phyloP scores from a whole-genome alignment of 129 eudicot species.

The Solidago caesia region DNA sequence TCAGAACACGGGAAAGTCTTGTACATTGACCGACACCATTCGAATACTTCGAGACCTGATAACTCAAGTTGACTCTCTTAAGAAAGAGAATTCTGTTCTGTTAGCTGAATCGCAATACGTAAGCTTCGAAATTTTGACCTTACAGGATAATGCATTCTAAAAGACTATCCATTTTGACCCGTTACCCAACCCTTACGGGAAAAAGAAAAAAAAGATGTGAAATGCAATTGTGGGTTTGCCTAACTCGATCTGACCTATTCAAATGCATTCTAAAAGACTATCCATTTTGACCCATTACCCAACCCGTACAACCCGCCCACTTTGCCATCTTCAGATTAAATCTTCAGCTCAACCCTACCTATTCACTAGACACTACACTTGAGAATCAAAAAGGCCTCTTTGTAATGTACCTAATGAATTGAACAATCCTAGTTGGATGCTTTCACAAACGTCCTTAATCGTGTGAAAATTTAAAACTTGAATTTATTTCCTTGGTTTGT shows the following conservation, averaged over 20 bases:
- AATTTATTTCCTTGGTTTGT: neutral
- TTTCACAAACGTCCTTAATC: neutral
- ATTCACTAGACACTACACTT: neutral
- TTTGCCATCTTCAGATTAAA: neutral
- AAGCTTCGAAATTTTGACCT: constrained; percentile 28
- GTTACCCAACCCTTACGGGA: too few relatives aligned
- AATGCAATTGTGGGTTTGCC: neutral
- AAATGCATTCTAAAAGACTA: too few relatives aligned
- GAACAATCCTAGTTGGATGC: neutral
- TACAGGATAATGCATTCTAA: too few relatives aligned
- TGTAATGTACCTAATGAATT: neutral
- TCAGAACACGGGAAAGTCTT: constrained; percentile 65
- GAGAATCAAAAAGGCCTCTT: neutral
- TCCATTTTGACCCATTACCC: neutral
- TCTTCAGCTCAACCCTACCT: neutral
- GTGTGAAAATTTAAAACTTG: too few relatives aligned
- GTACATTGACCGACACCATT: constrained; percentile 55
- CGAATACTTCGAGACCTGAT: constrained; percentile 52
- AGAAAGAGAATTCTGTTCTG: constrained; percentile 64
- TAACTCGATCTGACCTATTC: neutral
- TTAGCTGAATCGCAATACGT: constrained; percentile 77
- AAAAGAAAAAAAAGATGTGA: too few relatives aligned
- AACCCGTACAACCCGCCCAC: neutral
- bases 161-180: too few relatives aligned
- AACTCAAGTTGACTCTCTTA: constrained; percentile 62